Evolutionary conservation across 768 basidiomycete species (phyloP), one percentile per base, ranked within the genome.

Genomic region (Crassisporium funariophilum): DNA sequence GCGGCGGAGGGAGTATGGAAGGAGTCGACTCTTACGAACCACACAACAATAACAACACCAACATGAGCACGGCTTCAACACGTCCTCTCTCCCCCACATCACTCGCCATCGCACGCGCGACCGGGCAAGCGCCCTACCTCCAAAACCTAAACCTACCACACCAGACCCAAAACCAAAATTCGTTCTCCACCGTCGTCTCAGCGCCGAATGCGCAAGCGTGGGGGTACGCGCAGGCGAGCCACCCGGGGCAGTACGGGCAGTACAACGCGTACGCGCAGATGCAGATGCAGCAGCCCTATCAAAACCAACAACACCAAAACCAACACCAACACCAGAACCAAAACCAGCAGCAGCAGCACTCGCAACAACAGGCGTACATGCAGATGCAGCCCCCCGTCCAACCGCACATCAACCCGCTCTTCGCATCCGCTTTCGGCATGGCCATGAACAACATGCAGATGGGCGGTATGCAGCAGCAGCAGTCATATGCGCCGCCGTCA

Each of bases 341-440:
- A 35, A 24, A 40, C 20, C 46, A 35, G n/a, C 44, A 51, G 8
- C 48, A 51, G 8, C 40, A 46, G 10, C 37, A 49, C 17, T 22
- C 24, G 11, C 49, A 45, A 12, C 53, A 47, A 33, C 19, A 36
- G n/a, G 9, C 35, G 6, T 41, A 47, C 21, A 39, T 45, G 45
- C 54, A 45, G 25, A 34, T 34, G 6, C 40, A 54, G 45, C 49
- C 56, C 60, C 72, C 59, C 34, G 72, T 89, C n/a, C 86, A 89
- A 53, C 89, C 89, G 5, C 89, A 91, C 58, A 91, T 91, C 48
- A 91, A 91, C 56, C 89, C 89, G 7, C 77, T 83, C 9, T 91
- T 91, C 64, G 86, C 87, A 11, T 77, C 79, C 23, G 68, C 69
- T 21, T 86, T 88, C 52, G 85, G 49, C 23, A 43, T 57, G 24